Base-by-base conservation (phyloP, 805 yeast species). In the Yamadazyma kitorensis region DNA sequence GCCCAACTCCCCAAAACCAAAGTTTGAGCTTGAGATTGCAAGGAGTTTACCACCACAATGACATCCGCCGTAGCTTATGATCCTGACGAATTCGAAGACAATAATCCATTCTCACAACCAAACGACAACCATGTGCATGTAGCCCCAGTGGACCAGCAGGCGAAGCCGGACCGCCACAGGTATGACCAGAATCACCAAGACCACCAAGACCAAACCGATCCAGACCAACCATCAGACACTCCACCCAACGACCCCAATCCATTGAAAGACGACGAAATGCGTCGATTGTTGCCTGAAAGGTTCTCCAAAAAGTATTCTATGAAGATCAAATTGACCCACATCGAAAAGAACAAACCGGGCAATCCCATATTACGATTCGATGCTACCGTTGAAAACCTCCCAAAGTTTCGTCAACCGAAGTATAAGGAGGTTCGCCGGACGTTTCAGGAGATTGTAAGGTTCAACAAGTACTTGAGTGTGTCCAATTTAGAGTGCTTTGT, bases 401-500 rank as follows among this genome's bases (percentile, higher is more conserved):
- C 94, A 11, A 76, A 80, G 24, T 93, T 78, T 55, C 69, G 96
- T 39, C 86, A 84, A 43, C 61, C 74, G 6, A 56, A 58, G 6
- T 88, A 84, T 57, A 77, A 79, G 35, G 89, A 81, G 36, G 64
- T 91, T 11, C 78, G 95, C 45, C 75, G 97, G 39, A 81, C 96
- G 0, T 83, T 78, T 52, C 72, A 73, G 39, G 98, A 93, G 56
- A 70, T 88, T 45, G 76, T 74, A 20, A 76, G 79, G 40, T 76
- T 93, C 49, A 86, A 85, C 59, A 78, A 78, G 45, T 91, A 84
- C 53, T 63, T 93, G 43, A 78, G 80, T 37, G 79, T 80, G 14
- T 85, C 94, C 24, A 83, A 88, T 50, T 81, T 91, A 20, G 98
- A 93, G 56, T 89, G 93, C 36, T 88, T 91, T 60, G 88, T 93